Conservation (phyloP, 2,329 filamentous ascomycete genomes). For the Coniella vitis region DNA sequence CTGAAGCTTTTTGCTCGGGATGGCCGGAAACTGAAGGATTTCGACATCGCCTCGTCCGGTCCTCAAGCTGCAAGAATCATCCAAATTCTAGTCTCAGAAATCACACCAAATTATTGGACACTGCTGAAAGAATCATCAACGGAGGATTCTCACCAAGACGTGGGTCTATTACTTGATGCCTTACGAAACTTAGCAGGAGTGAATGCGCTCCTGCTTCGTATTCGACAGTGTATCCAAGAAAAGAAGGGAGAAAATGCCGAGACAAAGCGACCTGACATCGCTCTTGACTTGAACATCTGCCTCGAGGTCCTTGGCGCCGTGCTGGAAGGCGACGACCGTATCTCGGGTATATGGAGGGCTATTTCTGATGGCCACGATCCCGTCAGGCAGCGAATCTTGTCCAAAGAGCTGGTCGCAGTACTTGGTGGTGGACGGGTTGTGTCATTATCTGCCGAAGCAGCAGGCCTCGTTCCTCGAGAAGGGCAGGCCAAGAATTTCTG, state of each 20-base stretch:
- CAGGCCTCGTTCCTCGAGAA: constrained; percentile 37
- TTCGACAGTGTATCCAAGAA: constrained; percentile 55
- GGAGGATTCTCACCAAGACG: constrained; percentile 25
- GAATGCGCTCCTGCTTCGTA: constrained; percentile 66
- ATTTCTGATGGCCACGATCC: constrained; percentile 17
- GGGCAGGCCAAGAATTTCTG: constrained; percentile 37
- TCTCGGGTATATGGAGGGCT: constrained; percentile 32
- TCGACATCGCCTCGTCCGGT: constrained; percentile 55
- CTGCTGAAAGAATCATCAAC: constrained; percentile 43
- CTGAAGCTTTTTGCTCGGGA: constrained; percentile 44
- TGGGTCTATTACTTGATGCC: constrained; percentile 51
- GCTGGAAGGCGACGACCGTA: constrained; percentile 30
- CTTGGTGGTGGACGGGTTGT: constrained; percentile 44
- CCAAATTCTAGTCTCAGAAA: constrained; percentile 65
- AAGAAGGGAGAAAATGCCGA: constrained; percentile 32
- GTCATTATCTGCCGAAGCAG: constrained; percentile 49
- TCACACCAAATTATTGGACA: constrained; percentile 77
- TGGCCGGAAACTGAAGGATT: constrained; percentile 24
- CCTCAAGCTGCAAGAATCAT: constrained; percentile 69
- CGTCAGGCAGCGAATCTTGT: constrained; percentile 27
- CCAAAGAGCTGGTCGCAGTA: constrained; percentile 38
- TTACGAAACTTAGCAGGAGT: constrained; percentile 70
- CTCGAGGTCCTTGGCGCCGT: constrained; percentile 38
- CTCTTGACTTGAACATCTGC: constrained; percentile 36
- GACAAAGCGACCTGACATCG: constrained; percentile 33